A percentile compares a stretch with the other conserved stretches of the same genome.
Conservation (phyloP, 2,329 filamentous ascomycete species). For the Penicillium sp. region DNA sequence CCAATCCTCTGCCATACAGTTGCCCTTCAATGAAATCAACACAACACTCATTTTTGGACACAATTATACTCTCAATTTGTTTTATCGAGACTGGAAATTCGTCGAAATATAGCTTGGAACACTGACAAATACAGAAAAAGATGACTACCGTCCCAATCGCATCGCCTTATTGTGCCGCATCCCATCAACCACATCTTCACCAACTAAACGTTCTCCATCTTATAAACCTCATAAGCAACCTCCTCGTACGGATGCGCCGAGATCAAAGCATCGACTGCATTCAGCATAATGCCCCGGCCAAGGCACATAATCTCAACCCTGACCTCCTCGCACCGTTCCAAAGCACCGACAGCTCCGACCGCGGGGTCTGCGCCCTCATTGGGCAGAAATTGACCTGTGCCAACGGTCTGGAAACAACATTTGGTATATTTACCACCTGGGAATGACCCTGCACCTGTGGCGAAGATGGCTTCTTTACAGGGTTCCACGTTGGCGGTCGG, state of each 20-base stretch:
- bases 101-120: not conserved
- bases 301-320: slow-evolving; percentile 47
- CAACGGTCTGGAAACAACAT: slow-evolving; percentile 41
- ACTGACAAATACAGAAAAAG: not conserved
- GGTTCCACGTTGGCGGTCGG: slow-evolving; percentile 39
- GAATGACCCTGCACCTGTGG: slow-evolving; percentile 44
- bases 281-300: slow-evolving; percentile 38
- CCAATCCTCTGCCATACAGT: slow-evolving; percentile 1
- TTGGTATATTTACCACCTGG: slow-evolving; percentile 44
- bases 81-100: not conserved
- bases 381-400: slow-evolving; percentile 46
- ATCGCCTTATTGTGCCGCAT: not conserved
- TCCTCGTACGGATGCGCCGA: slow-evolving; percentile 50
- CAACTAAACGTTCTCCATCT: slow-evolving; percentile 42
- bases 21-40: not conserved
- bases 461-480: slow-evolving; percentile 46
- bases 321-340: slow-evolving; percentile 45
- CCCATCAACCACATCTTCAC: not conserved
- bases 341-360: slow-evolving; percentile 40
- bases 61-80: not conserved
- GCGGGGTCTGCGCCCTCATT: slow-evolving; percentile 41
- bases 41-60: not conserved
- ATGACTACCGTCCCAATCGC: not conserved
- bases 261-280: slow-evolving; percentile 43
- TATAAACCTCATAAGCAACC: slow-evolving; percentile 47